Evolutionary conservation across 441 rosid genomes (phyloP), one percentile per base, ranked within the genome.

Genomic region (Gossypium schwendimanii): DNA sequence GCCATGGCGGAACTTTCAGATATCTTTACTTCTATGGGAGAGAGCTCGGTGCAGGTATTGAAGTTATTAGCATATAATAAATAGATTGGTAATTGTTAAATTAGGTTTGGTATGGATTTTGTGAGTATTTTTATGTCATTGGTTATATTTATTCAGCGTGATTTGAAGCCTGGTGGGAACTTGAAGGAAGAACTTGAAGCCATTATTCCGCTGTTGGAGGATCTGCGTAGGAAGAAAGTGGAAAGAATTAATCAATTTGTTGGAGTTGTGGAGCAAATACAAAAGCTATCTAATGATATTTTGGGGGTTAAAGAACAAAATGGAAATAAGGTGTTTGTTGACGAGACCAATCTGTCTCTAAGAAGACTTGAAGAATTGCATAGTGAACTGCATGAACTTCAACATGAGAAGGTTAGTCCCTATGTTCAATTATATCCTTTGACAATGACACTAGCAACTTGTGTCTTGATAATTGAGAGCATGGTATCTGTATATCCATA

Each of bases 391-490:
- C 71, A 59, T 24, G 81, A 85, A 26, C 88, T 92, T 59, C 88
- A 87, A 76, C 78, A 76, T 50, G 97, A 92, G 79, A 94, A 91
- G 94, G 98, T 88, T 73, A 54, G 72, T 10, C 12, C 49, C n/a
- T 54, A 9, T 50, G 18, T 67, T 64, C 18, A 10, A 17, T 28
- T 75, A 17, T 75, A 17, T 21, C 3, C 21, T 44, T 44, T n/a
- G 18, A 61, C 26, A 44, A 45, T 3, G 20, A 23, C 5, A 45
- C n/a, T 26, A 8, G 44, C 9, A 47, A 4, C 57, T 10, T 1
- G 12, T n/a, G 12, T 23, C 39, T n/a, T 26, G 58, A 67, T 15
- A 50, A 7, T 49, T 15, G n/a, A 67, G 8, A 26, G 41, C 15
- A 15, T 15, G 7, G 6, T 3, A 24, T 15, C 9, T n/a, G 23